phyloP scores from a whole-genome alignment of 495 filamentous ascomycete genomes.

The Tuber calosporum region DNA sequence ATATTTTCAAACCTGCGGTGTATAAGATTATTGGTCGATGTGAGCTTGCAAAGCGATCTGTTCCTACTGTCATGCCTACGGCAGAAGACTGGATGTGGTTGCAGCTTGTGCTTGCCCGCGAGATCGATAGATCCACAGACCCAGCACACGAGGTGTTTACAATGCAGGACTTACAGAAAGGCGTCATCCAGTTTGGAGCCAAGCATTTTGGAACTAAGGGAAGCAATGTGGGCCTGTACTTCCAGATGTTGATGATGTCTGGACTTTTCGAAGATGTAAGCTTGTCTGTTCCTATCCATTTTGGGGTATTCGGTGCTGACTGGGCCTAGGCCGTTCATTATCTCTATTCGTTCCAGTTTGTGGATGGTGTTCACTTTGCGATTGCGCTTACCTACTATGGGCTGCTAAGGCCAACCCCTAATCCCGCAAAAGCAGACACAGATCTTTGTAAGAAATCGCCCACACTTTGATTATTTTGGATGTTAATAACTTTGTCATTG shows the following conservation, averaged over 20 bases:
- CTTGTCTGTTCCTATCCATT: not conserved
- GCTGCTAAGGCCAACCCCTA: constrained; percentile 55
- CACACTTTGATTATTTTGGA: not conserved
- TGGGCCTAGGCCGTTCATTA: constrained; percentile 66
- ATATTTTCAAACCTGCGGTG: constrained; percentile 94
- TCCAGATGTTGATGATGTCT: constrained; percentile 79
- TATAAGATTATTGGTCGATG: constrained; percentile 96
- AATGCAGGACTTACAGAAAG: constrained; percentile 74
- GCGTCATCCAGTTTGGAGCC: constrained; percentile 76
- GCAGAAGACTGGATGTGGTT: constrained; percentile 97
- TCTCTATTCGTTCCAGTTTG: constrained; percentile 78
- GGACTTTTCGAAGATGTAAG: constrained; percentile 79
- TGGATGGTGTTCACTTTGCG: constrained; percentile 90
- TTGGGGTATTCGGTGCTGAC: not conserved
- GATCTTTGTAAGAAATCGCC: constrained; percentile 17
- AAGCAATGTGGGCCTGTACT: constrained; percentile 78
- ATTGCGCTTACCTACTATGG: constrained; percentile 87
- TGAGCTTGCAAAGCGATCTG: constrained; percentile 68
- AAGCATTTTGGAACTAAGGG: constrained; percentile 71
- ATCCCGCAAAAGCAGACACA: constrained; percentile 27
- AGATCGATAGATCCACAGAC: constrained; percentile 74
- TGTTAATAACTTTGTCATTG: constrained; percentile 8
- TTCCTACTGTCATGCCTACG: constrained; percentile 71
- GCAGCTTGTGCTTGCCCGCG: constrained; percentile 83
- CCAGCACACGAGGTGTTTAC: constrained; percentile 82